Base-by-base conservation (phyloP, 176 grass and related monocot genomes). In the Musa troglodytarum region DNA sequence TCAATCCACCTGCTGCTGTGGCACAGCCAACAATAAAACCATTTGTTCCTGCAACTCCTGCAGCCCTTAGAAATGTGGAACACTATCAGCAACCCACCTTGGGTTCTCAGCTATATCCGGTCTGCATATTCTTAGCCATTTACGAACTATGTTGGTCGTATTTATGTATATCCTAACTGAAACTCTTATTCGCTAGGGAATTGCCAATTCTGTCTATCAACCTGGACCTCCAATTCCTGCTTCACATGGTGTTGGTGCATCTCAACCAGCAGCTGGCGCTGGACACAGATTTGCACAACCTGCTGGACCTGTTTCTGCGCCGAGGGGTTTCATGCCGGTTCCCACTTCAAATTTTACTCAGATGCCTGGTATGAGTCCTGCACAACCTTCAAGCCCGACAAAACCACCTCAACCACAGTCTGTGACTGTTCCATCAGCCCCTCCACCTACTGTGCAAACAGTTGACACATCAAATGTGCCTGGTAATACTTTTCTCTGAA, bases 381-480 rank as follows among this genome's bases (percentile, higher is more conserved):
- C 56, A 15, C 95, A 99, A 72, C 88, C 95, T 61, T 99, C 86
- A 63, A 99, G 88, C 85, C 91, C 95, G 51, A 87, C 86, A 76
- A 83, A 87, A 54, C 84, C 80, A 28, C 67, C 67, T 65, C 85
- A 81, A 28, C 15, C 65, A 22, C 86, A 94, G 63, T 70, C 84
- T 75, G 59, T 66, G 14, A 57, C 53, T 85, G 65, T 77, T 25
- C 84, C 95, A 75, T 77, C 86, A 75, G 88, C 88, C 75, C 95
- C 91, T 78, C 78, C 94, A 73, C 82, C 81, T 21, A 99, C 95
- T 49, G 84, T 99, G 61, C 88, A 89, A 80, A 92, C 95, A 72
- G 95, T 77, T 74, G 91, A 99, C 88, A 99, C 88, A 51, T 92
- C 88, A n/a, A 99, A 92, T 62, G 91, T 94, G 29, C 88, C 91